Evolutionary conservation across 805 yeast species (phyloP).

Genomic region (Yarrowia sp.): DNA sequence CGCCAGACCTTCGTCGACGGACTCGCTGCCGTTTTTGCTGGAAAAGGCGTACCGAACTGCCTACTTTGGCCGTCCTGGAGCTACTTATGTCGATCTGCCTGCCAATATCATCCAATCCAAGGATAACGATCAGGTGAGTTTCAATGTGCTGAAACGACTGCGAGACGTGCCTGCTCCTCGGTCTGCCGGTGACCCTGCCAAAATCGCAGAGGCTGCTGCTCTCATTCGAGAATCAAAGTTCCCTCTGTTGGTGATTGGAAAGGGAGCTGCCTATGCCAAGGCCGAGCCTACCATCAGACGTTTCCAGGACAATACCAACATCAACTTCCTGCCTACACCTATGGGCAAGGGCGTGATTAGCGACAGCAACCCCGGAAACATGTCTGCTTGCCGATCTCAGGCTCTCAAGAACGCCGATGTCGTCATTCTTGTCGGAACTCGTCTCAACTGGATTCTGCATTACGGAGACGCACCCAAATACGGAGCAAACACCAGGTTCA

Average conservation of each 20-base stretch:
- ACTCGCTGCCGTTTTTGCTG: slow-evolving; percentile 53
- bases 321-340: slow-evolving; percentile 75
- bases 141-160: slow-evolving; percentile 23
- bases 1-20: slow-evolving; percentile 53
- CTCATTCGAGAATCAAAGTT: slow-evolving; percentile 51
- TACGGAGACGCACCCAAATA: slow-evolving; percentile 67
- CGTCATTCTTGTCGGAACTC: slow-evolving; percentile 66
- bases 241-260: slow-evolving; percentile 69
- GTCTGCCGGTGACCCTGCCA: slow-evolving; percentile 51
- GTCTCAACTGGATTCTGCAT: slow-evolving; percentile 77
- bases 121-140: slow-evolving; percentile 40
- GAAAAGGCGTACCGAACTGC: slow-evolving; percentile 57
- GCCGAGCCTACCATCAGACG: slow-evolving; percentile 53
- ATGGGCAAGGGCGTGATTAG: slow-evolving; percentile 78
- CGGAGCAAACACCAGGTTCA: slow-evolving; percentile 55
- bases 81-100: slow-evolving; percentile 69
- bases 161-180: slow-evolving; percentile 49
- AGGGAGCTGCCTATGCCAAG: slow-evolving; percentile 63
- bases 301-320: slow-evolving; percentile 54
- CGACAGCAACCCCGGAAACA: slow-evolving; percentile 51
- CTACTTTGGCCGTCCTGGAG: slow-evolving; percentile 63
- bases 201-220: slow-evolving; percentile 51
- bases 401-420: slow-evolving; percentile 66
- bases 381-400: slow-evolving; percentile 63
- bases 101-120: slow-evolving; percentile 61